Evolutionary conservation across 192 early-diverging fungal genomes (phyloP).

Genomic region (Rhizoclosmatium globosum): DNA sequence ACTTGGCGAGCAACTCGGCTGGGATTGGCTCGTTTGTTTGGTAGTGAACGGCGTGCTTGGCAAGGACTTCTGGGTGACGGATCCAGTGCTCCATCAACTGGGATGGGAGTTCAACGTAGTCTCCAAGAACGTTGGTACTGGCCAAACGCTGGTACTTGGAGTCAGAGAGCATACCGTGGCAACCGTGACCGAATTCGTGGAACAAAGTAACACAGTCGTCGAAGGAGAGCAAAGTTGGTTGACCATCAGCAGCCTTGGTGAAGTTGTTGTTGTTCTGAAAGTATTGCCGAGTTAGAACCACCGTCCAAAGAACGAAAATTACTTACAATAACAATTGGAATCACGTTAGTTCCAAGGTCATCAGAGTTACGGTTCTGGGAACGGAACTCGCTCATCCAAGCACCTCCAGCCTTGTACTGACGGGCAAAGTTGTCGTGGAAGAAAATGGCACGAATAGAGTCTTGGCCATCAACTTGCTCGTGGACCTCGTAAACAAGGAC

Average conservation of each 20-base stretch:
- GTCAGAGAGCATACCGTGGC: constrained; percentile 6
- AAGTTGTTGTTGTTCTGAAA: constrained; percentile 12
- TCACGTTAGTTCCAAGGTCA: constrained; percentile 6
- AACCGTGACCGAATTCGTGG: constrained; percentile 13
- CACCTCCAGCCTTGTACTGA: constrained; percentile 8
- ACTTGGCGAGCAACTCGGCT: constrained; percentile 16
- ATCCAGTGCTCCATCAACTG: constrained; percentile 90
- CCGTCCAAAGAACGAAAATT: too few relatives aligned
- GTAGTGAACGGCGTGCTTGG: constrained; percentile 74
- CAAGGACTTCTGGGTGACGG: constrained; percentile 72
- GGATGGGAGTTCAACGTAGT: constrained; percentile 90
- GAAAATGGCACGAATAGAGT: constrained; percentile 10
- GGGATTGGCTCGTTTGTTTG: constrained; percentile 67
- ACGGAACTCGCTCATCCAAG: constrained; percentile 17
- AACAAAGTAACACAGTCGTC: constrained; percentile 2
- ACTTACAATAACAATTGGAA: background rate
- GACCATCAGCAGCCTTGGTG: background rate
- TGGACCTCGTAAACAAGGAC: constrained; percentile 4
- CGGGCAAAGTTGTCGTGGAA: constrained; percentile 16
- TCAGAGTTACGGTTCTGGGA: background rate
- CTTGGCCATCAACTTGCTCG: constrained; percentile 6
- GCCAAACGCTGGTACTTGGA: background rate
- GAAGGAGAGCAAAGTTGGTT: constrained; percentile 4
- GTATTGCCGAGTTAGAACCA: too few relatives aligned
- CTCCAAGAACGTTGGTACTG: constrained; percentile 37